Conservation (phyloP, 805 yeast genomes). For the Nakazawaea pomicola region DNA sequence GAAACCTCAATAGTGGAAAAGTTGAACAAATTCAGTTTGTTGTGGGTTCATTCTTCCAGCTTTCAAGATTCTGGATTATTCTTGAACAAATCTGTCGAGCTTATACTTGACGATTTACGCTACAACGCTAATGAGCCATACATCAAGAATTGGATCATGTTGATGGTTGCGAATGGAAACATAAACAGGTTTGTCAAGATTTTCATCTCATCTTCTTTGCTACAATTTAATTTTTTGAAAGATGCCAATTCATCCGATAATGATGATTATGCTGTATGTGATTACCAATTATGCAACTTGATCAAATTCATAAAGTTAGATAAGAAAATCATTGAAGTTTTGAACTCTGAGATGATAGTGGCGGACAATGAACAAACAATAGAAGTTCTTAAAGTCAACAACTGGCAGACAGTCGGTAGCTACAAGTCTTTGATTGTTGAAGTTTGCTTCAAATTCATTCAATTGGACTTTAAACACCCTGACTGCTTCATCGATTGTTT, state of each 20-base stretch:
- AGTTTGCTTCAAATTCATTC: conserved; percentile 38
- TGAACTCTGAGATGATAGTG: conserved; percentile 55
- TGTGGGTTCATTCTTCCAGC: conserved; percentile 71
- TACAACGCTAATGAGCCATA: conserved; percentile 19
- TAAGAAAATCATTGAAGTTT: conserved; percentile 38
- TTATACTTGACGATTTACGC: conserved; percentile 60
- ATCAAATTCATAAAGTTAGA: conserved; percentile 47
- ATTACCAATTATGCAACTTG: conserved; percentile 55
- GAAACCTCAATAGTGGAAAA: conserved; percentile 33
- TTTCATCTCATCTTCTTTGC: conserved; percentile 49
- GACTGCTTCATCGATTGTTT: conserved; percentile 22
- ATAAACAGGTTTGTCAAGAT: conserved; percentile 56
- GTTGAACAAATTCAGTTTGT: conserved; percentile 50
- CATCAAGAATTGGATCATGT: conserved; percentile 37
- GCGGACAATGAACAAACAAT: conserved; percentile 41
- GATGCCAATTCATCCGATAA: conserved; percentile 23
- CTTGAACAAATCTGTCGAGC: conserved; percentile 51
- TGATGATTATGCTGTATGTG: conserved; percentile 56
- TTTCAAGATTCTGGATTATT: conserved; percentile 33
- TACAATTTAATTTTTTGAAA: conserved; percentile 26
- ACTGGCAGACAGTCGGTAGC: conserved; percentile 50
- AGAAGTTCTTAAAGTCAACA: conserved; percentile 34
- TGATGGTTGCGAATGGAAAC: conserved; percentile 44
- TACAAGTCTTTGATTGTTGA: conserved; percentile 53
- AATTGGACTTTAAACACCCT: conserved; percentile 16